Percentiles rank a stretch among this genome's conserved stretches.
Conservation (phyloP, 2,329 filamentous ascomycete genomes). For the Rhynchosporium secalis region DNA sequence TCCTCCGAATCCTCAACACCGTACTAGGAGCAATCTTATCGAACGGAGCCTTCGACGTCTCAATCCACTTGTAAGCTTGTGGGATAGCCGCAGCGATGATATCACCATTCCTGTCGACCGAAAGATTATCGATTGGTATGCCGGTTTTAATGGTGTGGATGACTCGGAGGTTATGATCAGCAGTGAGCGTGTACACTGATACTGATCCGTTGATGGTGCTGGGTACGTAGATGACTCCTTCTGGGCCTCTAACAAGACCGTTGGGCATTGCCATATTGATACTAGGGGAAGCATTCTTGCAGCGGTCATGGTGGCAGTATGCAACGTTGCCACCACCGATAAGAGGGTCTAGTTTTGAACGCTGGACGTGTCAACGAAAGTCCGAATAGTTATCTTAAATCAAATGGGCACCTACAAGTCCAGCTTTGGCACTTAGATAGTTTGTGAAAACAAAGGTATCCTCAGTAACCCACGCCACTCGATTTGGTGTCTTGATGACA, state of each 20-base stretch:
- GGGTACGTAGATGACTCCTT: conserved; percentile 42
- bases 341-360: conserved; percentile 34
- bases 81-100: conserved; percentile 41
- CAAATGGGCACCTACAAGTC: conserved; percentile 27
- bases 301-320: conserved; percentile 36
- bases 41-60: conserved; percentile 33
- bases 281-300: conserved; percentile 35
- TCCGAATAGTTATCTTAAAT: neutral
- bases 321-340: conserved; percentile 38
- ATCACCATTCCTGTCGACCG: conserved; percentile 41
- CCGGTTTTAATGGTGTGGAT: conserved; percentile 35
- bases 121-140: conserved; percentile 42
- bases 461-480: conserved; percentile 39
- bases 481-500: conserved; percentile 42
- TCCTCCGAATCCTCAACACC: conserved; percentile 35
- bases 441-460: conserved; percentile 43
- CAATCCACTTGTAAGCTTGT: conserved; percentile 28
- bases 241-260: conserved; percentile 37
- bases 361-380: conserved; percentile 22
- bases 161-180: conserved; percentile 26
- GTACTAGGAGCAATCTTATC: conserved; percentile 27
- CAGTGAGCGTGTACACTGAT: conserved; percentile 31
- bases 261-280: conserved; percentile 39
- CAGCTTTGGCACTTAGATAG: conserved; percentile 40
- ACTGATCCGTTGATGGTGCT: conserved; percentile 34